Evolutionary conservation across 129 eudicot species (phyloP), one percentile per base, ranked within the genome.

Genomic region (Rutidosis leptorrhynchoides): DNA sequence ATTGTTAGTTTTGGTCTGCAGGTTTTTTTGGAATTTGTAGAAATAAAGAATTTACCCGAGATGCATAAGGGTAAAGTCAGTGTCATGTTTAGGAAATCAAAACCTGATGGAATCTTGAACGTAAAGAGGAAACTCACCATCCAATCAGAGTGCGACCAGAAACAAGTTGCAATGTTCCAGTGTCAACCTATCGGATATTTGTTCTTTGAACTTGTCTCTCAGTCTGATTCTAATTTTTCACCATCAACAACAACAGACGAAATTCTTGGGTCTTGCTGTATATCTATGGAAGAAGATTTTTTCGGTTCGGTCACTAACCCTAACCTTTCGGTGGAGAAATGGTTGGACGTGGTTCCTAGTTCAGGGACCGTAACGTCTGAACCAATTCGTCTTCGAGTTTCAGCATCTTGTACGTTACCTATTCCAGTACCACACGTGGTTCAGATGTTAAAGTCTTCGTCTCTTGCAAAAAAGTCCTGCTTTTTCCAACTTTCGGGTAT

Each of bases 1-100:
- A 24, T 14, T 72, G 26, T 69, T 46, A 8, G 10, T 64, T 45
- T 56, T 14, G 60, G 48, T 58, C n/a, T 69, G 45, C 82, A 93
- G 99, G 86, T 94, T 49, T 72, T 86, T 84, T 49, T 94, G 80
- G 95, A 94, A 84, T 84, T 89, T 75, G 87, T 86, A 20, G 84
- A 79, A 58, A 72, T 89, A 37, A 89, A 74, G 37, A 84, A 94
- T 71, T 58, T 89, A n/a, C 86, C 92, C 8, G 83, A 80, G 58
- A 75, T 26, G 29, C 79, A 80, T 62, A 84, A 84, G 69, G 93
- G 90, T 56, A 79, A 72, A 20, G 82, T 89, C 57, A 68, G 8
- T 40, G 85, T 89, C 62, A 24, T 80, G 29, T 94, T 86, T 70
- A 83, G 90, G 25, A 94, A 89, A 77, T 70, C 87, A 15, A 83